Evolutionary conservation across 2,329 filamentous ascomycete species (phyloP), one percentile per base, ranked within the genome.

Genomic region (Diaporthe amygdali): DNA sequence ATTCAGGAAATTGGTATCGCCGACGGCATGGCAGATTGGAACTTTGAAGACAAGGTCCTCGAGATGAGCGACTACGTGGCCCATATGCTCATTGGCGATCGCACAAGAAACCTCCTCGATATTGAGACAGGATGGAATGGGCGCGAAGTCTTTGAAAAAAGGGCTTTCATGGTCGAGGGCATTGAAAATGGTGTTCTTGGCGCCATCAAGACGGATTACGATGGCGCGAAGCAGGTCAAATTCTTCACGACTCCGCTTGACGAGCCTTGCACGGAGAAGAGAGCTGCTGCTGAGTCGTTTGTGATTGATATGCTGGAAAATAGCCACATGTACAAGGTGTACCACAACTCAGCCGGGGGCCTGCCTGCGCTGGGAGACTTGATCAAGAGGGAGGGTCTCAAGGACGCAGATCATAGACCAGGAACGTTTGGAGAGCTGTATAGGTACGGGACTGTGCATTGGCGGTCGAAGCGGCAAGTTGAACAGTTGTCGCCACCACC

Each of bases 271-370:
- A 27, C n/a, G 61, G 71, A 71, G 34, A 63, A 47, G 27, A 46
- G 56, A 25, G 56, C 56, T 22, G 56, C 56, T 10, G 64, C 68
- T 10, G 44, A 63, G 46, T 15, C 25, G 1, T 68, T 71, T 22
- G 72, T 74, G 44, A 34, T 71, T 8, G 56, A 61, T n/a, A 46
- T 74, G 30, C 49, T 72, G 41, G 56, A 63, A 27, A 63, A 63
- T 25, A 63, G 56, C 12, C 56, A 63, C 41, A 63, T 63, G 56
- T 63, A 63, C 15, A 63, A 63, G 10, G 56, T 63, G 5, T 63
- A 63, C 41, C 56, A 63, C 27, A 63, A 63, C 56, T 63, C 56
- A 6, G 56, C 56, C 9, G 56, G 56, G 2, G 56, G 56, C 4
- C n/a, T 63, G 20, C 56, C 56, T 34, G 56, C 56, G 20, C 41